Evolutionary conservation across 108 stramenopile genomes (phyloP).

Genomic region (Pseudonitzschia multiseries): DNA sequence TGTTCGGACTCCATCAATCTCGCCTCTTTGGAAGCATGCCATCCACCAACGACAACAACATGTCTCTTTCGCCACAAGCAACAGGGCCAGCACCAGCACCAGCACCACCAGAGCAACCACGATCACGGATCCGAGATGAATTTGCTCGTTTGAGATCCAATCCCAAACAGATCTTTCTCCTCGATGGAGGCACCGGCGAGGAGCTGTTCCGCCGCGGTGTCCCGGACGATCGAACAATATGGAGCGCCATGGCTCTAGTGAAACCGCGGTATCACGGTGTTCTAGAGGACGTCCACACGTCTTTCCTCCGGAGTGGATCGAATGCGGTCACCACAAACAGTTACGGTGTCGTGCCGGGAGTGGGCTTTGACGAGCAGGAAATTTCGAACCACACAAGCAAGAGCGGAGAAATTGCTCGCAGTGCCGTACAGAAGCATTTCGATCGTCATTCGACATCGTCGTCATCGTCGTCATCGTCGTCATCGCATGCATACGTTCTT

Average conservation of each 20-base stretch:
- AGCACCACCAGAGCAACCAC: too few relatives aligned
- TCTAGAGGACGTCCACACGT: constrained; percentile 60
- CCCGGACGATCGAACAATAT: constrained; percentile 77
- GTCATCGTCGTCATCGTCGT: too few relatives aligned
- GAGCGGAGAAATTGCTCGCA: constrained; percentile 63
- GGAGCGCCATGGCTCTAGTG: constrained; percentile 78
- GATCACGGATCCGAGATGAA: background rate
- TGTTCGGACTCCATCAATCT: background rate
- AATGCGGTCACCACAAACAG: constrained; percentile 76
- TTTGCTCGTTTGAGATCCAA: constrained; percentile 15
- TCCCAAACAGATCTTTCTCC: constrained; percentile 33
- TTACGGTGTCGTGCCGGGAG: constrained; percentile 76
- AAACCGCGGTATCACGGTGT: constrained; percentile 48
- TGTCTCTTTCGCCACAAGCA: too few relatives aligned
- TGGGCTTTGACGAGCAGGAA: constrained; percentile 64
- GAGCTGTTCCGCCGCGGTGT: constrained; percentile 77
- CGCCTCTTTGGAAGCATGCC: background rate
- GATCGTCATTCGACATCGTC: too few relatives aligned
- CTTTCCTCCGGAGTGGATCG: constrained; percentile 70
- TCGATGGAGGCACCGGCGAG: constrained; percentile 86
- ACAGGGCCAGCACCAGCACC: too few relatives aligned
- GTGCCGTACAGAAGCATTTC: constrained; percentile 25
- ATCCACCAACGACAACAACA: background rate
- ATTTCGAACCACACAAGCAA: constrained; percentile 27
- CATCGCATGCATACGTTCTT: constrained; percentile 39